Base-by-base conservation (phyloP, 1,284 basidiomycete species). In the Melanopsichium pennsylvanicum region DNA sequence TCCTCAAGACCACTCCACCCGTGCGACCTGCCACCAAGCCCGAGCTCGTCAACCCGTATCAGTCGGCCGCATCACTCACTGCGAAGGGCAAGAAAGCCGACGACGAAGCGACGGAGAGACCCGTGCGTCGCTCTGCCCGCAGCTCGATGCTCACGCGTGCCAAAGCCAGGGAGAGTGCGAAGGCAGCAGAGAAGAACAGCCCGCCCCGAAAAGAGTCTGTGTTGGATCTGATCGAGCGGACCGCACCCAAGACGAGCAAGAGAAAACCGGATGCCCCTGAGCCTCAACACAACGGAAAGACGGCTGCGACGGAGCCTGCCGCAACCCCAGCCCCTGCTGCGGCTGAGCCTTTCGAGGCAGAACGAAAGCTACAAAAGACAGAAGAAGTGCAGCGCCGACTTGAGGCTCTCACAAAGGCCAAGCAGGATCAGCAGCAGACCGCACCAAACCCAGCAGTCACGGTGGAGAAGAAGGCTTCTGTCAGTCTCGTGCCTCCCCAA, bases 1-100 rank as follows among this genome's bases (percentile, higher is more conserved):
- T 75, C 19, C 69, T 75, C 36, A 69, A 75, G 26, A 38, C 59
- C 2, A 68, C 62, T 13, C 55, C 60, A n/a, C 69, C 69, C 12
- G 49, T 64, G 18, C 58, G 58, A 12, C 42, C 61, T 4, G 57
- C 74, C 12, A 47, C 67, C 12, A 63, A 72, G 40, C 64, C 74
- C 4, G 75, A 77, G 54, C 63, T 77, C 13, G 51, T 77, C 47
- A 77, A 77, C 29, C 75, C 75, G 1, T 77, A 77, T 55, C 71
- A 77, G 41, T 39, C 49, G n/a, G 47, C 61, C n/a, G 59, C 69
- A 15, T 46, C 52, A 1, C 31, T 70, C 37, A 16, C 49, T 19
- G 31, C 44, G 22, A 45, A 59, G 41, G 40, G 47, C 50, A 57
- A 56, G 40, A 35, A 52, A 29, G n/a, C 23, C 5, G 47, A 38